Conservation (phyloP, 2,329 filamentous ascomycete genomes). For the Alternaria conjuncta region DNA sequence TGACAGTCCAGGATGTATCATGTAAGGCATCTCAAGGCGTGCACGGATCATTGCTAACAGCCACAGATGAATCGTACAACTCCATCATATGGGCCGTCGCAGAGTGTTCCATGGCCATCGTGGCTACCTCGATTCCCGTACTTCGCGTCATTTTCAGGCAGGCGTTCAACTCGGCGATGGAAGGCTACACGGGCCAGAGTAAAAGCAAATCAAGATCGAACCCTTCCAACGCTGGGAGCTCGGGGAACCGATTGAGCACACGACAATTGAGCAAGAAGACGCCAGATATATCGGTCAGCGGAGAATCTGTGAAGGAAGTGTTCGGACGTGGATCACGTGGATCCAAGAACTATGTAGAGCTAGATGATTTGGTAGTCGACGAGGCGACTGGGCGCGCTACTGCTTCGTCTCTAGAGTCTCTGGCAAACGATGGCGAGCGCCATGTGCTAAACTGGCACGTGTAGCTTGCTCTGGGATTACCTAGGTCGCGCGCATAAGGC, state of each 20-base stretch:
- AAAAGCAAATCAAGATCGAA: conserved; percentile 1
- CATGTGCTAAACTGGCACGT: conserved; percentile 1
- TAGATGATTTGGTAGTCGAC: conserved; percentile 8
- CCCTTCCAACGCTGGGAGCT: conserved; percentile 3
- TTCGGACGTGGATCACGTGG: conserved; percentile 1
- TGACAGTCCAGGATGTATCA: conserved; percentile 13
- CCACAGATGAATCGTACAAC: conserved; percentile 12
- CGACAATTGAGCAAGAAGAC: conserved; percentile 1
- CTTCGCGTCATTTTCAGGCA: conserved; percentile 18
- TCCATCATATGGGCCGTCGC: conserved; percentile 19
- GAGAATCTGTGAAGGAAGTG: conserved; percentile 3
- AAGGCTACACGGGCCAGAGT: conserved; percentile 7
- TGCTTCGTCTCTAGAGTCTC: neutral
- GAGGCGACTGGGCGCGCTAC: conserved; percentile 3
- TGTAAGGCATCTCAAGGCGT: conserved; percentile 10
- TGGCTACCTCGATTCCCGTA: conserved; percentile 17
- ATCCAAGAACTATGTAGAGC: conserved; percentile 4
- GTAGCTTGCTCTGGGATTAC: neutral
- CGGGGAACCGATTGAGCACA: conserved; percentile 3
- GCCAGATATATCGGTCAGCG: neutral
- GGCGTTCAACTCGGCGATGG: conserved; percentile 13
- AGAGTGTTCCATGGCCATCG: conserved; percentile 17
- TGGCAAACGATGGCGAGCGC: conserved; percentile 2
- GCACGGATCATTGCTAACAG: conserved; percentile 2
- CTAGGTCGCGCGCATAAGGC: neutral